These are phyloP conservation scores for Cercospora berteroae DNA, from an alignment of 2,329 filamentous ascomycete genomes.

Conservation along the genomic window DNA sequence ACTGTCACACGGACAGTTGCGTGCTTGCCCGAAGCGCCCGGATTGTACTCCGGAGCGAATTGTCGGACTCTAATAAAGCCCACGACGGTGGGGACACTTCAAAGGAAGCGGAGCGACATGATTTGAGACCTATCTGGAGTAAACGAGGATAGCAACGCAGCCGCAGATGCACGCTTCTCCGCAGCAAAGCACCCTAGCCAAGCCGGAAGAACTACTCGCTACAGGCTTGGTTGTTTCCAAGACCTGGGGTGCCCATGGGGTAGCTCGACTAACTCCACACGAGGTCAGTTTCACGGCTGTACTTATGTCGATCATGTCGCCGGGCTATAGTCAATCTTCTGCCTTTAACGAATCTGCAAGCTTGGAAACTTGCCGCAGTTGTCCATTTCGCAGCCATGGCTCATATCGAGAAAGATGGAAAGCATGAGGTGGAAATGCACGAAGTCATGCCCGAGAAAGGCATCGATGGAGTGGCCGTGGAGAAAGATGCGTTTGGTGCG, in stretches of 20 bases:
- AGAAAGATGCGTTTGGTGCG: conserved; percentile 13
- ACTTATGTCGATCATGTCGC: not conserved
- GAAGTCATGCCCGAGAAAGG: conserved; percentile 7
- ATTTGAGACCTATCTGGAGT: not conserved
- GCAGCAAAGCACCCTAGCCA: not conserved
- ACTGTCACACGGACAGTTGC: not conserved
- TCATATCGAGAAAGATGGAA: not conserved
- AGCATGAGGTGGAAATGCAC: conserved; percentile 6
- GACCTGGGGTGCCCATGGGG: not conserved
- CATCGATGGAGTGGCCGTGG: conserved; percentile 5
- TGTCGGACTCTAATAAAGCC: not conserved
- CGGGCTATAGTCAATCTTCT: not conserved
- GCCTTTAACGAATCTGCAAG: not conserved
- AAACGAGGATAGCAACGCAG: not conserved
- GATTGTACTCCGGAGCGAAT: not conserved
- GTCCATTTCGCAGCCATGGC: not conserved
- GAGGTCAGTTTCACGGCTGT: not conserved
- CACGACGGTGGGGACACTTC: not conserved
- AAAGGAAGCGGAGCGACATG: not conserved
- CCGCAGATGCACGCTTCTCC: not conserved
- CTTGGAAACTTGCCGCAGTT: not conserved
- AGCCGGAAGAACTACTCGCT: not conserved
- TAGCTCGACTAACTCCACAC: not conserved
- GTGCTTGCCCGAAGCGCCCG: not conserved
- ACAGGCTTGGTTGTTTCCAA: not conserved